Evolutionary conservation across 345 rosid species (phyloP).

Genomic region (Bretschneidera sinensis): DNA sequence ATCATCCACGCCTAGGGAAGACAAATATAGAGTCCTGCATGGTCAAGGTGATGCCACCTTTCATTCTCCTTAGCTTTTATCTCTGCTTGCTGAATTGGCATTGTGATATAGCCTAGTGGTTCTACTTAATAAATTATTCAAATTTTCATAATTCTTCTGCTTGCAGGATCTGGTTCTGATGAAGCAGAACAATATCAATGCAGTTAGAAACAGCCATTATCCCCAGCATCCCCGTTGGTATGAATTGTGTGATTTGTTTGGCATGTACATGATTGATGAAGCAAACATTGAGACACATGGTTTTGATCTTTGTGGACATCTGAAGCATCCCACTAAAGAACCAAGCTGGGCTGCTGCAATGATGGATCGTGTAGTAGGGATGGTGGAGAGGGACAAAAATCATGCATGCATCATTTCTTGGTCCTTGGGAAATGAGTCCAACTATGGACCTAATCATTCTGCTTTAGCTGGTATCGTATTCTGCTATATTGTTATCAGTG

Average conservation of each 20-base stretch:
- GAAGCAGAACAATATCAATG: conserved; percentile 92
- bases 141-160: conserved; percentile 11
- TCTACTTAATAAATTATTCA: not conserved
- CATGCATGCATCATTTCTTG: conserved; percentile 86
- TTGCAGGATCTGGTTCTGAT: conserved; percentile 85
- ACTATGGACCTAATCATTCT: conserved; percentile 97
- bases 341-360: conserved; percentile 91
- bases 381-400: conserved; percentile 98
- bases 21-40: conserved; percentile 94
- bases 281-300: conserved; percentile 99
- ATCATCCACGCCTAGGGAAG: conserved; percentile 98
- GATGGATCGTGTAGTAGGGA: conserved; percentile 92
- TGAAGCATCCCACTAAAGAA: conserved; percentile 88
- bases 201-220: conserved; percentile 98
- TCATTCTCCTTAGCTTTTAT: not conserved
- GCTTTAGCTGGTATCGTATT: conserved; percentile 74
- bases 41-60: conserved; percentile 60
- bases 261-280: conserved; percentile 98
- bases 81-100: conserved; percentile 7
- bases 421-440: conserved; percentile 96
- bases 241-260: conserved; percentile 89
- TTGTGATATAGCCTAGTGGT: conserved; percentile 9
- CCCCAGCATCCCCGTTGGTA: conserved; percentile 99
- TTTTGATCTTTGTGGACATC: conserved; percentile 61
- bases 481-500: conserved; percentile 2